Evolutionary conservation across 116 monocot species (phyloP).

Genomic region (Zostera marina): DNA sequence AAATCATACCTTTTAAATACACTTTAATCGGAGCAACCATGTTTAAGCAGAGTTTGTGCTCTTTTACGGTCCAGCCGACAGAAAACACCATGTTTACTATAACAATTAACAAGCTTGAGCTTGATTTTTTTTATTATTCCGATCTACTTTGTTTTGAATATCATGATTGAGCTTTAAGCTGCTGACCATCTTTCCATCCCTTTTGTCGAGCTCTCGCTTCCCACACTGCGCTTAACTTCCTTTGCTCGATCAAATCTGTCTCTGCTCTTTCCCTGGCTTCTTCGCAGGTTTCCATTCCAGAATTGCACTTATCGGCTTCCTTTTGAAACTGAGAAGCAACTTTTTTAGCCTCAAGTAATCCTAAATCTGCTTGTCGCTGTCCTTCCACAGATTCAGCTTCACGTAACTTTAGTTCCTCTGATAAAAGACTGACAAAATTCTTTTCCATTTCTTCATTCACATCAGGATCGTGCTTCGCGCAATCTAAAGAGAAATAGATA

Average conservation of each 20-base stretch:
- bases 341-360: slow-evolving; percentile 67
- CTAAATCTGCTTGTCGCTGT: slow-evolving; percentile 41
- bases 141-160: too few relatives aligned
- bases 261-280: slow-evolving; percentile 77
- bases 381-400: slow-evolving; percentile 50
- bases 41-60: too few relatives aligned
- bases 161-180: too few relatives aligned
- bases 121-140: too few relatives aligned
- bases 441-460: slow-evolving; percentile 74
- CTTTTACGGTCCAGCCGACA: too few relatives aligned
- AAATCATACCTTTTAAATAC: too few relatives aligned
- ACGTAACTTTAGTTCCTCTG: slow-evolving; percentile 64
- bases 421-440: slow-evolving; percentile 53
- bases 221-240: slow-evolving; percentile 45
- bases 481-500: slow-evolving; percentile 26
- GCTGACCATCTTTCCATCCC: slow-evolving; percentile 47
- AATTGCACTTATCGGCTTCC: slow-evolving; percentile 91
- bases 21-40: too few relatives aligned
- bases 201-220: slow-evolving; percentile 48
- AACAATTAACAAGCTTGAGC: too few relatives aligned
- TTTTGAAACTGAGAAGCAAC: slow-evolving; percentile 83
- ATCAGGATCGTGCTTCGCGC: slow-evolving; percentile 52
- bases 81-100: too few relatives aligned
- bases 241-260: slow-evolving; percentile 31
- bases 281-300: slow-evolving; percentile 86